Base-by-base conservation (phyloP, 768 basidiomycete species). In the Suillus brevipes region DNA sequence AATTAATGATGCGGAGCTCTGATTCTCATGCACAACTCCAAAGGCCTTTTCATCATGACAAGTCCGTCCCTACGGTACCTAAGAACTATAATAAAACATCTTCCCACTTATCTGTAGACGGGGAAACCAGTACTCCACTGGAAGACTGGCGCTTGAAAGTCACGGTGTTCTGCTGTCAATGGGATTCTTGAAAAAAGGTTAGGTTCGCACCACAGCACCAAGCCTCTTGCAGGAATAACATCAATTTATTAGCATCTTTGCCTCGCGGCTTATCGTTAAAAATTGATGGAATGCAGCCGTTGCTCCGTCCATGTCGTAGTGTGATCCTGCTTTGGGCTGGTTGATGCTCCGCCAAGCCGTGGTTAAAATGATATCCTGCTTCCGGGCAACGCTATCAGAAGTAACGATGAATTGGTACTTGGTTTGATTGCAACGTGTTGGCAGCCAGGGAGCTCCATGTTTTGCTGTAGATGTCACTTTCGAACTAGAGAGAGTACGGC, bases 261-360 rank as follows among this genome's bases (percentile, higher is more conserved):
- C 57, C 37, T 58, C 57, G 57, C 25, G 37, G 57, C 37, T 40
- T 58, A 58, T 58, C 9, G 5, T 58, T 25, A 16, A 37, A 56
- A 55, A n/a, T 56, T 56, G 55, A 56, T 23, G 36, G 36, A 5
- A 23, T 59, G 38, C 25, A 12, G 38, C 40, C 28, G 28, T 42
- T 43, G 18, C 53, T 55, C 53, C 50, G 57, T 23, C 56, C 9
- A 13, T 56, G 34, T 34, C n/a, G 23, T 31, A 31, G 31, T 37
- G 25, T 59, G 57, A 6, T 40, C 20, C 53, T 20, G 23, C n/a
- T 57, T 57, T n/a, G 20, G 20, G 20, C 34, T 56, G 23, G 23
- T 58, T 40, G 57, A 59, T 59, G 38, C 36, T 57, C 36, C 36
- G 56, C 20, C 56, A 57, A 37, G n/a, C 58, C 28, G 40, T 59